Evolutionary conservation across 345 rosid genomes (phyloP).

Genomic region (Murraya koenigii): DNA sequence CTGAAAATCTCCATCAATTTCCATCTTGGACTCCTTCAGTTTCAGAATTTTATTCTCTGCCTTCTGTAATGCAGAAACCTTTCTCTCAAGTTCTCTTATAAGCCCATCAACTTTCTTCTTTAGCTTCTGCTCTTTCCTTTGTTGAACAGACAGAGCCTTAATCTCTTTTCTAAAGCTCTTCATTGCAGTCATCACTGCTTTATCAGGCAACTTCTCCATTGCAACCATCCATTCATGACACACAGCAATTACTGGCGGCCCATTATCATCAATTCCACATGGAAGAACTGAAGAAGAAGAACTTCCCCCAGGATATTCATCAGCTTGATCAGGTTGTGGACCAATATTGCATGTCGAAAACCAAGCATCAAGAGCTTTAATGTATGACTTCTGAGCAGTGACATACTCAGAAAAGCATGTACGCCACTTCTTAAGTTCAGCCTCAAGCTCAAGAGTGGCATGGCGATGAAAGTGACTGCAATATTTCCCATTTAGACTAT

Average conservation of each 20-base stretch:
- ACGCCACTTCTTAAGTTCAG: slow-evolving; percentile 39
- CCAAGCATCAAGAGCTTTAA: slow-evolving; percentile 45
- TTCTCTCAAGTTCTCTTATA: slow-evolving; percentile 30
- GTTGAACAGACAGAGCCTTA: slow-evolving; percentile 32
- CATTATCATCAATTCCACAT: neutral
- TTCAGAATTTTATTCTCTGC: slow-evolving; percentile 31
- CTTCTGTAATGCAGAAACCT: slow-evolving; percentile 26
- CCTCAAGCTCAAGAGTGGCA: slow-evolving; percentile 41
- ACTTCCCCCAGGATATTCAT: neutral
- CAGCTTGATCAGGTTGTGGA: slow-evolving; percentile 25
- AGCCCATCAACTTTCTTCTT: slow-evolving; percentile 43
- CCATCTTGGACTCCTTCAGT: slow-evolving; percentile 20
- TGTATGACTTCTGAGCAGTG: slow-evolving; percentile 37
- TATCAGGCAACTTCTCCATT: slow-evolving; percentile 34
- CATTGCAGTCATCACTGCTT: slow-evolving; percentile 29
- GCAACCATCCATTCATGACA: slow-evolving; percentile 38
- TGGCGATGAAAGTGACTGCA: slow-evolving; percentile 33
- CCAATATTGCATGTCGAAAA: slow-evolving; percentile 28
- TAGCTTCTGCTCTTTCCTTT: slow-evolving; percentile 41
- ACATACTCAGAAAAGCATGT: slow-evolving; percentile 29
- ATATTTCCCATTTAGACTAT: slow-evolving; percentile 24
- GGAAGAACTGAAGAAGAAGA: slow-evolving; percentile 6
- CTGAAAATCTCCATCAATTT: slow-evolving; percentile 15
- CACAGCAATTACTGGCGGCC: slow-evolving; percentile 30
- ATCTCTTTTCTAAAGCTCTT: slow-evolving; percentile 30